Evolutionary conservation across 441 rosid genomes (phyloP).

Genomic region (Mallotus repandus): DNA sequence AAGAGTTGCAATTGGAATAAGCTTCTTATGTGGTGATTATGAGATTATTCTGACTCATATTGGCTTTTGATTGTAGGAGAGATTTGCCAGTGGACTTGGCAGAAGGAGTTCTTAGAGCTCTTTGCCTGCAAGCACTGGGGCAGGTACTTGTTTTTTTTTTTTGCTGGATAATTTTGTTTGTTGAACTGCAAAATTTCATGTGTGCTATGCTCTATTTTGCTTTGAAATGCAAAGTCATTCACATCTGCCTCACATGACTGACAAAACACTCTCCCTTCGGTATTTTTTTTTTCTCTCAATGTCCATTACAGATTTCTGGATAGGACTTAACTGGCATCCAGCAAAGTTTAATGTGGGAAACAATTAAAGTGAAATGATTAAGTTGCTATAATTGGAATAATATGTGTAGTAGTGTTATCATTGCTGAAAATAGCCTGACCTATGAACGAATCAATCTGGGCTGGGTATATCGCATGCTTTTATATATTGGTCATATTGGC

Average conservation of each 20-base stretch:
- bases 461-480: too few species aligned
- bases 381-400: too few species aligned
- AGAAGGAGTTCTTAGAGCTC: constrained; percentile 90
- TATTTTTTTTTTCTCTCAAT: too few species aligned
- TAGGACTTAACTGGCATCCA: too few species aligned
- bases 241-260: too few species aligned
- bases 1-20: constrained; percentile 8
- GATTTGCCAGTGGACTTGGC: constrained; percentile 88
- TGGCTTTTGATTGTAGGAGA: constrained; percentile 53
- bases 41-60: constrained; percentile 13
- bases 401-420: too few species aligned
- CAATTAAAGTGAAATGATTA: background rate
- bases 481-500: too few species aligned
- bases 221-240: background rate
- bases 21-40: constrained; percentile 9
- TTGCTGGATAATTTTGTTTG: constrained; percentile 8
- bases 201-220: background rate
- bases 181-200: background rate
- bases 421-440: background rate
- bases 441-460: too few species aligned
- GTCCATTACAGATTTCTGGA: too few species aligned
- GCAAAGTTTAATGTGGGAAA: too few species aligned
- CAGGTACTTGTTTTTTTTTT: constrained; percentile 53
- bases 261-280: too few species aligned
- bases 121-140: constrained; percentile 94